Percentiles rank a stretch among this genome's conserved stretches.
phyloP scores from a whole-genome alignment of 2,329 filamentous ascomycete species.

The Leptoxyphium fumago region DNA sequence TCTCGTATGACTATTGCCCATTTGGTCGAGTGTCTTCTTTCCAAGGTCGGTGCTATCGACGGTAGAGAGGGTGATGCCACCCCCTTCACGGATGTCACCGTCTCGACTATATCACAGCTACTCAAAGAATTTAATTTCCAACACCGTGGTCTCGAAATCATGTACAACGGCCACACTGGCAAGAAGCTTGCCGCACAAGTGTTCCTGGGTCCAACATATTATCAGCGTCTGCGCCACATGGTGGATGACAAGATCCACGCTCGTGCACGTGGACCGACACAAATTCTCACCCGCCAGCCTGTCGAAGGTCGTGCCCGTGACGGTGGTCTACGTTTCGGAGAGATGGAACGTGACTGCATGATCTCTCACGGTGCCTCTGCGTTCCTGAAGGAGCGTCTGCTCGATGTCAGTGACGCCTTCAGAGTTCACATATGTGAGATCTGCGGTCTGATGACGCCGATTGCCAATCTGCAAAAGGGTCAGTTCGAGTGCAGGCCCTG shows the following conservation, averaged over 20 bases:
- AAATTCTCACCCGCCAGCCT: conserved; percentile 93
- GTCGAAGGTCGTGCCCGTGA: conserved; percentile 97
- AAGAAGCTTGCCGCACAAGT: conserved; percentile 86
- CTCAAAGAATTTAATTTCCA: conserved; percentile 87
- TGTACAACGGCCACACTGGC: conserved; percentile 98
- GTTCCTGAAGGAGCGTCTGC: conserved; percentile 93
- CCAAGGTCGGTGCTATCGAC: conserved; percentile 85
- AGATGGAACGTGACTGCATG: conserved; percentile 99
- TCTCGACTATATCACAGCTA: conserved; percentile 78
- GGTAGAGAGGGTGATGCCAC: conserved; percentile 95
- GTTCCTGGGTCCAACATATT: conserved; percentile 96
- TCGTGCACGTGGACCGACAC: conserved; percentile 87
- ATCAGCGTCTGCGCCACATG: conserved; percentile 97
- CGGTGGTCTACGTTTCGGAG: conserved; percentile 96
- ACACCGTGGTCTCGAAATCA: conserved; percentile 90
- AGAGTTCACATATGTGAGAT: conserved; percentile 97
- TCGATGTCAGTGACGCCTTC: conserved; percentile 96
- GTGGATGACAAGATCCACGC: conserved; percentile 99
- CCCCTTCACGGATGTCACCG: conserved; percentile 93
- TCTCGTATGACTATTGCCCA: conserved; percentile 99
- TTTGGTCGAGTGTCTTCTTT: conserved; percentile 96
- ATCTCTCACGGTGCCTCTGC: conserved; percentile 97
- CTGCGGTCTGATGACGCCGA: conserved; percentile 95
- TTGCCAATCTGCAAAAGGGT: conserved; percentile 93
- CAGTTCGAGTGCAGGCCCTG: conserved; percentile 94